These are phyloP conservation scores for Gastrolobium bilobum DNA, from an alignment of 306 rosid genomes.

Conservation along the genomic window DNA sequence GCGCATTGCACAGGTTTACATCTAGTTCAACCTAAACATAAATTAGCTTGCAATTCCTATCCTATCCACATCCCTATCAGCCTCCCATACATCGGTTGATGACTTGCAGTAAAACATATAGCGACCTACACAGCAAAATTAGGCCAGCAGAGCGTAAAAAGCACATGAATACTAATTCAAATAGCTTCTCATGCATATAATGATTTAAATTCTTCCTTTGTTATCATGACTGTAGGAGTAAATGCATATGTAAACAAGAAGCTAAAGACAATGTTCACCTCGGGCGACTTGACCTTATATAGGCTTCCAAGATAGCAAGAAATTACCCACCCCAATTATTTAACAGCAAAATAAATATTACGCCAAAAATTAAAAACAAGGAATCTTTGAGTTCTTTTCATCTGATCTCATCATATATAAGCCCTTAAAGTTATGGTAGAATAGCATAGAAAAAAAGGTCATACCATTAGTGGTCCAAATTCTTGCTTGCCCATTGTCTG, in stretches of 20 bases:
- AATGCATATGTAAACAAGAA: not conserved
- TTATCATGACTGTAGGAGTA: not conserved
- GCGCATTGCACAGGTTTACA: too few relatives aligned
- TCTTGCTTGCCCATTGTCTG: conserved; percentile 97
- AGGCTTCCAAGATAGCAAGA: conserved; percentile 4
- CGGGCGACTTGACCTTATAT: not conserved
- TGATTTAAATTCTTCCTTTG: not conserved
- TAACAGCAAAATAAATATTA: conserved; percentile 28
- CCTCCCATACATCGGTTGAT: not conserved
- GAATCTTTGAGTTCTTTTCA: conserved; percentile 32
- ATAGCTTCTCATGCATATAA: conserved; percentile 13
- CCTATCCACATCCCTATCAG: not conserved
- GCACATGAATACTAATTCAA: not conserved
- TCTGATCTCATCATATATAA: conserved; percentile 25
- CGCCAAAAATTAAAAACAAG: conserved; percentile 9
- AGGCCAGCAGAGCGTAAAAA: not conserved
- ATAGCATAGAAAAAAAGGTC: conserved; percentile 34
- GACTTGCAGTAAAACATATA: too few relatives aligned
- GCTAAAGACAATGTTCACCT: not conserved
- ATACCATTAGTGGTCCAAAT: conserved; percentile 87
- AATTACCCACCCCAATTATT: conserved; percentile 16
- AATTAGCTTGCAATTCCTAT: not conserved
- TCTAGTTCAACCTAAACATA: not conserved
- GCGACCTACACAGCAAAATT: not conserved
- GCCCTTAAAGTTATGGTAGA: not conserved